Conservation (phyloP, 1,284 basidiomycete genomes). For the Spongispora temasekensis region DNA sequence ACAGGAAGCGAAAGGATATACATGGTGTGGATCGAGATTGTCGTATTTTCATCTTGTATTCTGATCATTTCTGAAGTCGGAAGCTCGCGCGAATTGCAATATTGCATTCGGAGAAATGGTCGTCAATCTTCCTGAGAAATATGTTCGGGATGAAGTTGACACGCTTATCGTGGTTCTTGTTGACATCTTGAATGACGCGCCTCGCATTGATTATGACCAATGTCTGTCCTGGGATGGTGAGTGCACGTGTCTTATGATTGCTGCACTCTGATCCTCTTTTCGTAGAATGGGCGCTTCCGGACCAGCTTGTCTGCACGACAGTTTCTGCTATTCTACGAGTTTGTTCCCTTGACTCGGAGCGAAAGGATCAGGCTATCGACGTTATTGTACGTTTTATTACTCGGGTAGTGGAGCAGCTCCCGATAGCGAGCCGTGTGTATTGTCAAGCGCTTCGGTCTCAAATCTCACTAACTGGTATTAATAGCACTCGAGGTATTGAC, state of each 20-base stretch:
- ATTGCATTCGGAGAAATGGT: conserved; percentile 77
- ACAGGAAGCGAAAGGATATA: conserved; percentile 10
- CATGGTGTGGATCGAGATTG: conserved; percentile 25
- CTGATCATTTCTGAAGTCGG: conserved; percentile 40
- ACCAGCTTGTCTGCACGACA: conserved; percentile 77
- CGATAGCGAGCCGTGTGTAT: conserved; percentile 54
- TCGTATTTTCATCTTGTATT: conserved; percentile 2
- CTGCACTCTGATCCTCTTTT: conserved; percentile 13
- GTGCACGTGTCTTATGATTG: conserved; percentile 10
- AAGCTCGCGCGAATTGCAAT: conserved; percentile 71
- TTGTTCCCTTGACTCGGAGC: conserved; percentile 52
- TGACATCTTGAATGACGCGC: conserved; percentile 68
- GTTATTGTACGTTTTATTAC: conserved; percentile 63
- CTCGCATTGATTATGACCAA: conserved; percentile 73
- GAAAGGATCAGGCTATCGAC: conserved; percentile 49
- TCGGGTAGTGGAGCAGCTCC: conserved; percentile 58
- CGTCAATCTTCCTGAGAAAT: conserved; percentile 57
- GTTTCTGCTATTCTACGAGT: conserved; percentile 72
- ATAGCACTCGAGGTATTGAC: conserved; percentile 72
- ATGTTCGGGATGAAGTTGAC: conserved; percentile 51
- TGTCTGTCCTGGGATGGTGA: conserved; percentile 77
- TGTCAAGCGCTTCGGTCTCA: not conserved
- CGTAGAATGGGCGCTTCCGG: conserved; percentile 78
- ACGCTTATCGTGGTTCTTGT: conserved; percentile 57
- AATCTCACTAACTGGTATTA: not conserved